These are phyloP conservation scores for Allantophomopsis cytisporea DNA, from an alignment of 2,329 filamentous ascomycete genomes.

Conservation along the genomic window DNA sequence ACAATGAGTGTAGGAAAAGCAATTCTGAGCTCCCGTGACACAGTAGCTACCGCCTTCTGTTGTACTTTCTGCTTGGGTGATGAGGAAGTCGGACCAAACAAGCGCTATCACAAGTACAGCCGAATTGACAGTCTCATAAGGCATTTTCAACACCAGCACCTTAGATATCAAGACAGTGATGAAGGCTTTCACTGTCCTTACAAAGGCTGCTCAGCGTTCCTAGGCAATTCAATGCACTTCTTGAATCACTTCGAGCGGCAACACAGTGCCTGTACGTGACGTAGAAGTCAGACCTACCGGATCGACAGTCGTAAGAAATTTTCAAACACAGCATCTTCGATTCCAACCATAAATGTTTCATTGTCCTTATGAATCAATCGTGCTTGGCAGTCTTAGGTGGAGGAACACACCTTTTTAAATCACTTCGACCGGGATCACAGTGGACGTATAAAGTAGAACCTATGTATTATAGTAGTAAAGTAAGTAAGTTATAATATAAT, in stretches of 20 bases:
- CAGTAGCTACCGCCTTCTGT: neutral
- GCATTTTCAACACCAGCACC: conserved; percentile 2
- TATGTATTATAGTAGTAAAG: no score
- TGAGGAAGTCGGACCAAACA: conserved; percentile 3
- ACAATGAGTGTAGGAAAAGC: neutral
- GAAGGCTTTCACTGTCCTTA: neutral
- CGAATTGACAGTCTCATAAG: conserved; percentile 3
- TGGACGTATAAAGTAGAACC: no score
- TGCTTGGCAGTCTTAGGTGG: no score
- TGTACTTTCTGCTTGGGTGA: conserved; percentile 4
- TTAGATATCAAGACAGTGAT: neutral
- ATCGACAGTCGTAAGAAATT: no score
- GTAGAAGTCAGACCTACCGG: no score
- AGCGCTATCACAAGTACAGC: conserved; percentile 1
- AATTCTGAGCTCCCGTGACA: no score
- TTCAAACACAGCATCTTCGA: no score
- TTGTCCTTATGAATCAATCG: no score
- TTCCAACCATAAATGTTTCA: no score
- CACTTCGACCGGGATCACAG: no score
- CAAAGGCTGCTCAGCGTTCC: neutral
- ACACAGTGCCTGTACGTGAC: neutral
- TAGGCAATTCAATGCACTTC: neutral
- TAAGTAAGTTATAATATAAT: no score
- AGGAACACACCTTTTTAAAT: no score
- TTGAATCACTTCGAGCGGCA: conserved; percentile 1